Percentiles rank a stretch among this genome's conserved stretches.
These are phyloP conservation scores for Dendrobium officinale DNA, from an alignment of 106 monocot species.

Conservation along the genomic window DNA sequence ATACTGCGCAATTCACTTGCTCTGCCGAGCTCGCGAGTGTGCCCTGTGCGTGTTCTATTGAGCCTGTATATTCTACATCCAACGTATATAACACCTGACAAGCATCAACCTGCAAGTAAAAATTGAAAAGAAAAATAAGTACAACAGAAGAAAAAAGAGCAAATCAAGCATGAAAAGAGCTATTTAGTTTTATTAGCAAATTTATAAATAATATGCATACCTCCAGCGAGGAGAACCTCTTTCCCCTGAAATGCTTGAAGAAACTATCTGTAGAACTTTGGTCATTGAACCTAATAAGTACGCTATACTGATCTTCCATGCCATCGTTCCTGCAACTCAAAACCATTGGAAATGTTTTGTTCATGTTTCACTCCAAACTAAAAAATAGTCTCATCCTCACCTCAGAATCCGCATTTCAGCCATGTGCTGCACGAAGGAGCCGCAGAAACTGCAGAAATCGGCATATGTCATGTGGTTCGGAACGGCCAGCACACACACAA, in stretches of 20 bases:
- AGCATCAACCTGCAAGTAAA: slow-evolving; percentile 50
- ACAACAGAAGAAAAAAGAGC: background rate
- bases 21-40: slow-evolving; percentile 52
- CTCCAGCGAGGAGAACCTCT: slow-evolving; percentile 82
- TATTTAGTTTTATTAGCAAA: background rate
- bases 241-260: slow-evolving; percentile 77
- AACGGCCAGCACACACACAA: slow-evolving; percentile 70
- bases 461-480: slow-evolving; percentile 99
- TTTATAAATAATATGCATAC: slow-evolving; percentile 16
- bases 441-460: slow-evolving; percentile 87
- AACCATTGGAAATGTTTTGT: background rate
- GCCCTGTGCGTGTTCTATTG: slow-evolving; percentile 69
- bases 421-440: slow-evolving; percentile 68
- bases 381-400: slow-evolving; percentile 18
- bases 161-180: background rate
- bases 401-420: slow-evolving; percentile 89
- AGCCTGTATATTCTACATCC: slow-evolving; percentile 78
- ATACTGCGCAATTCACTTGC: slow-evolving; percentile 78
- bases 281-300: slow-evolving; percentile 66
- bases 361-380: background rate
- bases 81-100: slow-evolving; percentile 57
- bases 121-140: background rate
- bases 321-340: slow-evolving; percentile 55
- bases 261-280: slow-evolving; percentile 68
- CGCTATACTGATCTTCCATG: slow-evolving; percentile 71